Evolutionary conservation across 73 alveolate species (phyloP).

Genomic region (Blepharisma stoltei): DNA sequence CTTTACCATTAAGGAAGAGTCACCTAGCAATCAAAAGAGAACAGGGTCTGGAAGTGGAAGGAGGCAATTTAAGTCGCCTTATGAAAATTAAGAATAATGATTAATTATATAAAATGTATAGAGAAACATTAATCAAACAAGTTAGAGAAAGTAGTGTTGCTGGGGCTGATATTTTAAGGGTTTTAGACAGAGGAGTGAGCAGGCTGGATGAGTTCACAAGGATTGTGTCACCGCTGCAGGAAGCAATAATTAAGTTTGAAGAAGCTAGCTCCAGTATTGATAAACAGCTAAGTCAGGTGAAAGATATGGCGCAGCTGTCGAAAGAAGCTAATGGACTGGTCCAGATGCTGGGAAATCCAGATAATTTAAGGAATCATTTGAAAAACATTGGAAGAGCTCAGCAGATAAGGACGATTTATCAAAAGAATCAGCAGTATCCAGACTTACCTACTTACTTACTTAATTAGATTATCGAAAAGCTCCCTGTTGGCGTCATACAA

Average conservation of each 20-base stretch:
- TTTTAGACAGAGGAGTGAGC: conserved; percentile 8
- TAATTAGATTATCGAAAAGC: too few relatives aligned
- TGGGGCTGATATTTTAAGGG: neutral
- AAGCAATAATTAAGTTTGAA: neutral
- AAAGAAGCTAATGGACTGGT: neutral
- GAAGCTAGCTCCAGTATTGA: neutral
- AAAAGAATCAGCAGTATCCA: neutral
- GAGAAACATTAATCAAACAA: neutral
- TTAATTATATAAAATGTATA: neutral
- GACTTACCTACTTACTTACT: neutral
- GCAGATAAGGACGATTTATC: neutral
- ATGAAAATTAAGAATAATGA: too few relatives aligned
- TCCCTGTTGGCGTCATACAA: too few relatives aligned
- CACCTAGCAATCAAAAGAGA: too few relatives aligned
- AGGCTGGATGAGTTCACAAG: neutral
- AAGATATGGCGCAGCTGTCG: neutral
- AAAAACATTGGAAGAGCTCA: conserved; percentile 4
- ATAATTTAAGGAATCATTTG: conserved; percentile 4
- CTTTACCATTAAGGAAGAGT: too few relatives aligned
- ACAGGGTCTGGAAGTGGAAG: too few relatives aligned
- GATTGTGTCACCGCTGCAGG: neutral
- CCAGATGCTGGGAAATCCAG: neutral
- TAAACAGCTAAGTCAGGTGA: neutral
- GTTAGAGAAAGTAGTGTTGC: conserved; percentile 7
- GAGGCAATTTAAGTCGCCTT: too few relatives aligned